Evolutionary conservation across 192 early-diverging fungal species (phyloP).

Genomic region (Coemansia sp.): DNA sequence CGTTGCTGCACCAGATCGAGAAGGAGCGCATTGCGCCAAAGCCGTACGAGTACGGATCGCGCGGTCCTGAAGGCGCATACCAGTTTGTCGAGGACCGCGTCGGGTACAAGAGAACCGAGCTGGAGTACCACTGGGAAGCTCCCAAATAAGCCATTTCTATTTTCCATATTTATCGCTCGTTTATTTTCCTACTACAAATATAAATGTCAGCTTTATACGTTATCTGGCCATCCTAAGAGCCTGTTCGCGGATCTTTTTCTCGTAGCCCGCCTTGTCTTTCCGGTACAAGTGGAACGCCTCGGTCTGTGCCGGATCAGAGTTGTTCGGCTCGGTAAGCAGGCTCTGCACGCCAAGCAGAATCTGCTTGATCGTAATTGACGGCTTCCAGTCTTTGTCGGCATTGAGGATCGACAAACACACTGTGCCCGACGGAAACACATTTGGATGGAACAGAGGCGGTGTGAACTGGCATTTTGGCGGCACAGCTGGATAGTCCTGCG

Average conservation of each 20-base stretch:
- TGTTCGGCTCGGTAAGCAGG: conserved; percentile 89
- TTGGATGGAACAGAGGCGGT: conserved; percentile 86
- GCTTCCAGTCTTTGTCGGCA: conserved; percentile 93
- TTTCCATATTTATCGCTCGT: background rate
- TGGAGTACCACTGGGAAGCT: conserved; percentile 55
- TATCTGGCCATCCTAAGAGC: conserved; percentile 47
- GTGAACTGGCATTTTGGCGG: conserved; percentile 85
- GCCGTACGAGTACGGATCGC: conserved; percentile 78
- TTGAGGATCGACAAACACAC: conserved; percentile 97
- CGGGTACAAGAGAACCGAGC: conserved; percentile 48
- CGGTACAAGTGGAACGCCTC: conserved; percentile 49
- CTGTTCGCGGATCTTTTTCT: conserved; percentile 61
- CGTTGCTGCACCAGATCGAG: conserved; percentile 89
- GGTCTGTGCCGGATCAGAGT: conserved; percentile 74
- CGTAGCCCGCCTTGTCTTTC: conserved; percentile 57
- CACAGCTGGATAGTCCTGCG: conserved; percentile 85
- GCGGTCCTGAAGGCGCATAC: conserved; percentile 76
- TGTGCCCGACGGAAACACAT: conserved; percentile 96
- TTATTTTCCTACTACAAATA: background rate
- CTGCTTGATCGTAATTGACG: conserved; percentile 94
- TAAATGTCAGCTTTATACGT: background rate
- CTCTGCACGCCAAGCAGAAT: conserved; percentile 93
- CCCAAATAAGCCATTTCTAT: conserved; percentile 19
- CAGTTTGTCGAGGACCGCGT: conserved; percentile 62
- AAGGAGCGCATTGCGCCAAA: conserved; percentile 61